These are phyloP conservation scores for Dittrichia graveolens DNA, from an alignment of 129 eudicot genomes.

Conservation along the genomic window DNA sequence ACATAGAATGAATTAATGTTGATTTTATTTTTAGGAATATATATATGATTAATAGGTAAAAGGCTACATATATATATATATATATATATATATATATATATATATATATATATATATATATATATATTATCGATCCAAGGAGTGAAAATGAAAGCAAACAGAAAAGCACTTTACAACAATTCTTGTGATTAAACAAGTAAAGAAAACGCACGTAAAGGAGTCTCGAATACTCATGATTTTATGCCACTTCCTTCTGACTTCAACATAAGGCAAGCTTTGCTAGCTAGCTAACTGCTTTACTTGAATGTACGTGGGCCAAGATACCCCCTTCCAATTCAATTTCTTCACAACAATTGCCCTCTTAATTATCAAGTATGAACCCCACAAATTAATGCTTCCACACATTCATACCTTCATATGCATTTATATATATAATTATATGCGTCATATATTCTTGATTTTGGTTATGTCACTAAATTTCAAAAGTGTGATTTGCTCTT, in stretches of 20 bases:
- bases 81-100: too few relatives aligned
- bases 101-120: too few relatives aligned
- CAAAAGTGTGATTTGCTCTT: conserved; percentile 22
- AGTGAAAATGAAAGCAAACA: conserved; percentile 55
- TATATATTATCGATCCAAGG: too few relatives aligned
- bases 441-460: conserved; percentile 9
- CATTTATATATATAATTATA: neutral
- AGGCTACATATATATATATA: conserved; percentile 35
- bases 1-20: too few relatives aligned
- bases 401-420: conserved; percentile 12
- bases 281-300: conserved; percentile 11
- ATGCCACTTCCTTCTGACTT: conserved; percentile 35
- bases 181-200: conserved; percentile 28
- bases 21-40: too few relatives aligned
- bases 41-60: neutral
- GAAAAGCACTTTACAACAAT: conserved; percentile 49
- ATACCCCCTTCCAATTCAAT: conserved; percentile 15
- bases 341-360: conserved; percentile 17
- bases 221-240: conserved; percentile 36
- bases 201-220: conserved; percentile 34
- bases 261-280: conserved; percentile 36
- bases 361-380: conserved; percentile 17
- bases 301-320: conserved; percentile 27
- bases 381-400: conserved; percentile 29
- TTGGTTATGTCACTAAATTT: conserved; percentile 27